These are phyloP conservation scores for Eucalyptus victrix DNA, from an alignment of 345 rosid species.

Conservation along the genomic window DNA sequence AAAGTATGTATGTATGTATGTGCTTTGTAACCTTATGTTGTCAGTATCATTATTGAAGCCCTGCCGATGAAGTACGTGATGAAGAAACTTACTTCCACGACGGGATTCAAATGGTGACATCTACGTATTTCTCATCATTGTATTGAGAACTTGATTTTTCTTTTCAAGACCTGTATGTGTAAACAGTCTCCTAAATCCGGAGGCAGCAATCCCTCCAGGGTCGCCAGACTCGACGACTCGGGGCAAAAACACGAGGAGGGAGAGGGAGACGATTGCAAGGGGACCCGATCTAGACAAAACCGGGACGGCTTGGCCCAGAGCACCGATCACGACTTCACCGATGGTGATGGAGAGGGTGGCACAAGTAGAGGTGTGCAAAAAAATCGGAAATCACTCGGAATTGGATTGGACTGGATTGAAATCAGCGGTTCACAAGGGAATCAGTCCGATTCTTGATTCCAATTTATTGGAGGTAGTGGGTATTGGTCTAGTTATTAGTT, in stretches of 20 bases:
- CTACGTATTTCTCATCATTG: neutral
- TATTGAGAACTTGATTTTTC: neutral
- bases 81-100: neutral
- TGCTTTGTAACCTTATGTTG: neutral
- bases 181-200: neutral
- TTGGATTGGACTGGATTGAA: accelerated
- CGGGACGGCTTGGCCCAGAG: neutral
- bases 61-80: no score
- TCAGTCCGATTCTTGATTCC: accelerated
- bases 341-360: neutral
- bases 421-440: accelerated
- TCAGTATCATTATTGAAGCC: neutral
- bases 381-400: no score
- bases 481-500: accelerated
- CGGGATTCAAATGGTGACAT: neutral
- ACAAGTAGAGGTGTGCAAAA: no score
- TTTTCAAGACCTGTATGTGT: neutral
- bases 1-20: neutral
- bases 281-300: neutral
- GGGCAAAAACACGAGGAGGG: neutral
- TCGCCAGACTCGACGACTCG: neutral
- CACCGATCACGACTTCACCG: neutral
- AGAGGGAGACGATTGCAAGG: neutral
- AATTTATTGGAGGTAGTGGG: no score
- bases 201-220: neutral